These are phyloP conservation scores for Saxispiralis lemnorum DNA, from an alignment of 495 filamentous ascomycete species.

Conservation along the genomic window DNA sequence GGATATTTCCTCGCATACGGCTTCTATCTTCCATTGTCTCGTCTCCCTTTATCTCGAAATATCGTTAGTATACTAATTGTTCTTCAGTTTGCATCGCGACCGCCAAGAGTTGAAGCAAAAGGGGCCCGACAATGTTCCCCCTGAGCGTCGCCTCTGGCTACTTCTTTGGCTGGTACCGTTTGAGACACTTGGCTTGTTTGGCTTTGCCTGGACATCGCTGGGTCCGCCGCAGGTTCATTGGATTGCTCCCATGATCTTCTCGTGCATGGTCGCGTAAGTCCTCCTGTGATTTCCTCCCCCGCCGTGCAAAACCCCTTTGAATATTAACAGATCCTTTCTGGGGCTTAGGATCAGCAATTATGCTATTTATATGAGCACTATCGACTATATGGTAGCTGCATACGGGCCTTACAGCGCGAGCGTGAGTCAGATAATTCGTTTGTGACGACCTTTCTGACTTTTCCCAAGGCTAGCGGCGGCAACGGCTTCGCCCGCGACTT, in stretches of 20 bases:
- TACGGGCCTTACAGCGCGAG: slow-evolving; percentile 54
- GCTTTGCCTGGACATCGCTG: slow-evolving; percentile 45
- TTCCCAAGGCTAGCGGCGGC: slow-evolving; percentile 40
- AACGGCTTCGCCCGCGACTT: slow-evolving; percentile 66
- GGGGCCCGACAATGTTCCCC: slow-evolving; percentile 37
- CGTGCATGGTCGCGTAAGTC: slow-evolving; percentile 44
- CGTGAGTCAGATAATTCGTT: no score
- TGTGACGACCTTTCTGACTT: no score
- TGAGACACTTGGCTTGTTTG: slow-evolving; percentile 43
- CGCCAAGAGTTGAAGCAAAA: slow-evolving; percentile 30
- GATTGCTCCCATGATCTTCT: slow-evolving; percentile 47
- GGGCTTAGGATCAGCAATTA: slow-evolving; percentile 53
- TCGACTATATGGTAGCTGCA: slow-evolving; percentile 45
- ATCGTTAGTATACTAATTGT: no score
- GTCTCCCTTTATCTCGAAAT: no score
- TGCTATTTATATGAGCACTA: slow-evolving; percentile 58
- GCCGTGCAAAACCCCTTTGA: no score
- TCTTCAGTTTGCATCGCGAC: slow-evolving; percentile 31
- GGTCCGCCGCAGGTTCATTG: slow-evolving; percentile 38
- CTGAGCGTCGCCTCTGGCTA: slow-evolving; percentile 39
- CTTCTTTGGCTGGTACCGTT: slow-evolving; percentile 43
- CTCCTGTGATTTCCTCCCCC: no score
- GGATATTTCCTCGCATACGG: slow-evolving; percentile 48
- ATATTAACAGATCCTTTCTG: no score
- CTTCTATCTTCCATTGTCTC: slow-evolving; percentile 43